A percentile compares a stretch with the other conserved stretches of the same genome.
Evolutionary conservation across 1,284 basidiomycete species (phyloP).

Genomic region (Tetrapyrgos nigripes): DNA sequence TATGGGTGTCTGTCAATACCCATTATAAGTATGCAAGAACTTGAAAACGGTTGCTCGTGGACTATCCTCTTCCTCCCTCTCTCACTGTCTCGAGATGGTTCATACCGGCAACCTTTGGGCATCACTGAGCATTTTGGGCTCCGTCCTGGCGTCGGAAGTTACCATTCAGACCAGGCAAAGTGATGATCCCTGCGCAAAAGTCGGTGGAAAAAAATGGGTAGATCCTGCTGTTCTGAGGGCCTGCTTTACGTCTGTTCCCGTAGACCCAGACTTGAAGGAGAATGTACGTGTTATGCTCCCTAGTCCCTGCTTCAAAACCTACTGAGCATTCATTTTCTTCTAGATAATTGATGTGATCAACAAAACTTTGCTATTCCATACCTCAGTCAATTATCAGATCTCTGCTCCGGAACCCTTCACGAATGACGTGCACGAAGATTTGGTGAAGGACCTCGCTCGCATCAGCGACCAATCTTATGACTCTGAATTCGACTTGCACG

Average conservation of each 20-base stretch:
- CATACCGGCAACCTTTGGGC: too few species aligned
- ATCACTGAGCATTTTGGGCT: too few species aligned
- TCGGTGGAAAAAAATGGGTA: slow-evolving; percentile 14
- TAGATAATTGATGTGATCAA: slow-evolving; percentile 26
- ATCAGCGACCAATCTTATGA: not conserved
- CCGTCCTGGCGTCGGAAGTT: too few species aligned
- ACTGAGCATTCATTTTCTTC: not conserved
- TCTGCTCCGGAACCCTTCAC: slow-evolving; percentile 59
- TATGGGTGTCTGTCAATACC: too few species aligned
- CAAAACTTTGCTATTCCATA: slow-evolving; percentile 66
- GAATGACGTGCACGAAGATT: slow-evolving; percentile 60
- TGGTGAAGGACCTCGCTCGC: slow-evolving; percentile 7
- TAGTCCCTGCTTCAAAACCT: not conserved
- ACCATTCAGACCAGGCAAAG: too few species aligned
- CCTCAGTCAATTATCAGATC: too few species aligned
- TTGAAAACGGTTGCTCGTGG: too few species aligned
- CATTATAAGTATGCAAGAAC: too few species aligned
- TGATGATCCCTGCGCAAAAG: slow-evolving; percentile 9
- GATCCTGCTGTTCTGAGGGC: slow-evolving; percentile 3
- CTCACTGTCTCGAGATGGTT: too few species aligned
- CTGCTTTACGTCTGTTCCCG: slow-evolving; percentile 8
- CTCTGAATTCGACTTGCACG: slow-evolving; percentile 13
- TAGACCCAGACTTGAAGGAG: slow-evolving; percentile 1
- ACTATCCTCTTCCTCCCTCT: too few species aligned
- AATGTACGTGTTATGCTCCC: slow-evolving; percentile 3